Evolutionary conservation across 495 filamentous ascomycete species (phyloP).

Genomic region (Annulohypoxylon moriforme): DNA sequence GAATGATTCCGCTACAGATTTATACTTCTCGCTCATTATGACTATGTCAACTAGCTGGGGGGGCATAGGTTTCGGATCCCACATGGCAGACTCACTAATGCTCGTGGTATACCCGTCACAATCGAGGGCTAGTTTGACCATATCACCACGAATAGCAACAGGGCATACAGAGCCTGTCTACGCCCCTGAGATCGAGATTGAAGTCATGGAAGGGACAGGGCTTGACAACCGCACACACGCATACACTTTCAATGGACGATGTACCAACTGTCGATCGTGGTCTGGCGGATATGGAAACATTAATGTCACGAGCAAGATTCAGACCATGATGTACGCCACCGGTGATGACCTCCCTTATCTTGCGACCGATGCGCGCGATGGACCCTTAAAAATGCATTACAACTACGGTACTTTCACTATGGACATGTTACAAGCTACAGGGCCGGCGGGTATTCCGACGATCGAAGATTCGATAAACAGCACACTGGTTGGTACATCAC

Average conservation of each 20-base stretch:
- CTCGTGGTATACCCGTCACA: slow-evolving; percentile 61
- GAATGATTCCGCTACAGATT: slow-evolving; percentile 50
- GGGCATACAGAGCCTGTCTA: slow-evolving; percentile 63
- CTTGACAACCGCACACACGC: slow-evolving; percentile 54
- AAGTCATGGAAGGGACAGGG: slow-evolving; percentile 55
- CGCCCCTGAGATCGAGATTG: slow-evolving; percentile 52
- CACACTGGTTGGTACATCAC: slow-evolving; percentile 36
- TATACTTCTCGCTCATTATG: slow-evolving; percentile 62
- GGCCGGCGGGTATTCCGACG: slow-evolving; percentile 47
- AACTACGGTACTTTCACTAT: slow-evolving; percentile 66
- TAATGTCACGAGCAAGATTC: slow-evolving; percentile 50
- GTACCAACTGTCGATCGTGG: slow-evolving; percentile 62
- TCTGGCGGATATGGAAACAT: slow-evolving; percentile 47
- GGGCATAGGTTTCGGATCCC: slow-evolving; percentile 63
- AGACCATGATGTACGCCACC: slow-evolving; percentile 68
- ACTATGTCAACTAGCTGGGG: slow-evolving; percentile 57
- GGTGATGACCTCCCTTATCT: slow-evolving; percentile 56
- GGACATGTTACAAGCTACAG: slow-evolving; percentile 62
- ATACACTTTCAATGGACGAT: slow-evolving; percentile 61
- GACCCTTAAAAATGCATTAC: slow-evolving; percentile 63
- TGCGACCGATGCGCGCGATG: slow-evolving; percentile 54
- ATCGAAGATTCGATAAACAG: slow-evolving; percentile 39
- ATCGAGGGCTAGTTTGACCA: slow-evolving; percentile 59
- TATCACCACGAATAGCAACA: slow-evolving; percentile 59
- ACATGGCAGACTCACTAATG: slow-evolving; percentile 65